Conservation (phyloP, 2,329 filamentous ascomycete genomes). For the Apiospora sp. region DNA sequence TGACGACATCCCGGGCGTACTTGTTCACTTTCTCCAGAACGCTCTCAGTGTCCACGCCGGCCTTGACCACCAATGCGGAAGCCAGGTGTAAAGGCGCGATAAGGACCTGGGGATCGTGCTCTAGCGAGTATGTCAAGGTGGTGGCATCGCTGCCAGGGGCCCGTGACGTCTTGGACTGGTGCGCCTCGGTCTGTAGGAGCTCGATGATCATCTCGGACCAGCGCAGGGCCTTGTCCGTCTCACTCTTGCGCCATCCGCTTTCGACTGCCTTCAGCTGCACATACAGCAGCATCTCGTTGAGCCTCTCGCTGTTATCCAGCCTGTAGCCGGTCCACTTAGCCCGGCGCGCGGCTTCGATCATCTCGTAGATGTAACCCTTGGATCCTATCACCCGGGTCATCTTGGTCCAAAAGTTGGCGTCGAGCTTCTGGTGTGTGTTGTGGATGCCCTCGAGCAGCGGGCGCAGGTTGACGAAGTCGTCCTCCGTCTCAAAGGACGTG, state of each 20-base stretch:
- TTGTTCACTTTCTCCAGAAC: slow-evolving; percentile 45
- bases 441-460: slow-evolving; percentile 60
- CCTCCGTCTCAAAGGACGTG: slow-evolving; percentile 53
- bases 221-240: slow-evolving; percentile 52
- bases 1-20: slow-evolving; percentile 47
- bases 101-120: slow-evolving; percentile 53
- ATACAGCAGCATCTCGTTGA: slow-evolving; percentile 48
- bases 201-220: slow-evolving; percentile 59
- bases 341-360: slow-evolving; percentile 60
- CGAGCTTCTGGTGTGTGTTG: slow-evolving; percentile 51
- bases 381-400: slow-evolving; percentile 51
- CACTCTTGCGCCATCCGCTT: slow-evolving; percentile 43
- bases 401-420: slow-evolving; percentile 43
- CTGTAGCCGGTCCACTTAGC: slow-evolving; percentile 54
- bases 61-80: slow-evolving; percentile 48
- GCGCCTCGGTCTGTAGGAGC: slow-evolving; percentile 54
- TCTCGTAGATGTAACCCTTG: slow-evolving; percentile 50
- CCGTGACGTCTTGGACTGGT: slow-evolving; percentile 38
- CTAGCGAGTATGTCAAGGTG: slow-evolving; percentile 39
- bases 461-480: slow-evolving; percentile 61
- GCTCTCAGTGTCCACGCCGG: slow-evolving; percentile 40
- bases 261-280: slow-evolving; percentile 53
- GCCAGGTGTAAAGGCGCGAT: slow-evolving; percentile 52
- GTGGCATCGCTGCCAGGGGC: slow-evolving; percentile 22
- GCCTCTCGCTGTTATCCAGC: slow-evolving; percentile 51